Conservation (phyloP, 129 eudicot species). For the Apium graveolens region DNA sequence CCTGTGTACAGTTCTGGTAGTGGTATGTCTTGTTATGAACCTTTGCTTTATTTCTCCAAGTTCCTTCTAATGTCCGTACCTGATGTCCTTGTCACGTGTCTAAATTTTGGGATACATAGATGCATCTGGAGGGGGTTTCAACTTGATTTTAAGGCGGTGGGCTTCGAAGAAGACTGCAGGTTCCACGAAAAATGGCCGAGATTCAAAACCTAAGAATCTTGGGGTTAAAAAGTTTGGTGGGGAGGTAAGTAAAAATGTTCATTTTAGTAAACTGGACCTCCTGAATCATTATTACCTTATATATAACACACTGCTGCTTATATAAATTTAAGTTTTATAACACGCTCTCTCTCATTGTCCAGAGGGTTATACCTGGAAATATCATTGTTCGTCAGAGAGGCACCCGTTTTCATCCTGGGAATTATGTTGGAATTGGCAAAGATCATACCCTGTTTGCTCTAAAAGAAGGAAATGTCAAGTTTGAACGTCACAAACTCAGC, state of each 20-base stretch:
- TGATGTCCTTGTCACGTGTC: not conserved
- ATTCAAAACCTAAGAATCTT: constrained; percentile 80
- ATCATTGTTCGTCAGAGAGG: constrained; percentile 91
- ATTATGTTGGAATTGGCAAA: constrained; percentile 88
- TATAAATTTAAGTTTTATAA: not conserved
- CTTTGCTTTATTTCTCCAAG: not conserved
- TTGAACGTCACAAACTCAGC: constrained; percentile 69
- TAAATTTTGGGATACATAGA: constrained; percentile 22
- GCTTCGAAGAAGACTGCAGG: constrained; percentile 95
- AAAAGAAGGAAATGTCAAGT: constrained; percentile 85
- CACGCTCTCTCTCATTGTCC: constrained; percentile 13
- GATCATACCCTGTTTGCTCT: constrained; percentile 87
- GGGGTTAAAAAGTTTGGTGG: constrained; percentile 98
- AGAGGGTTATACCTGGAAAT: constrained; percentile 94
- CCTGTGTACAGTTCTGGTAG: constrained; percentile 60
- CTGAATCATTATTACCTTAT: not conserved
- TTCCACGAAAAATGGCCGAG: constrained; percentile 90
- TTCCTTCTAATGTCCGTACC: not conserved
- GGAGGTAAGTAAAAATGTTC: constrained; percentile 43
- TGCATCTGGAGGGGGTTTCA: constrained; percentile 74
- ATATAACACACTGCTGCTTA: not conserved
- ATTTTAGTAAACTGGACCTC: not conserved
- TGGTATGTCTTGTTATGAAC: constrained; percentile 32
- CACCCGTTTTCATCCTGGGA: constrained; percentile 92
- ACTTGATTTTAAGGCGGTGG: constrained; percentile 83